Evolutionary conservation across 2,329 filamentous ascomycete genomes (phyloP).

Genomic region (Venturia effusa): DNA sequence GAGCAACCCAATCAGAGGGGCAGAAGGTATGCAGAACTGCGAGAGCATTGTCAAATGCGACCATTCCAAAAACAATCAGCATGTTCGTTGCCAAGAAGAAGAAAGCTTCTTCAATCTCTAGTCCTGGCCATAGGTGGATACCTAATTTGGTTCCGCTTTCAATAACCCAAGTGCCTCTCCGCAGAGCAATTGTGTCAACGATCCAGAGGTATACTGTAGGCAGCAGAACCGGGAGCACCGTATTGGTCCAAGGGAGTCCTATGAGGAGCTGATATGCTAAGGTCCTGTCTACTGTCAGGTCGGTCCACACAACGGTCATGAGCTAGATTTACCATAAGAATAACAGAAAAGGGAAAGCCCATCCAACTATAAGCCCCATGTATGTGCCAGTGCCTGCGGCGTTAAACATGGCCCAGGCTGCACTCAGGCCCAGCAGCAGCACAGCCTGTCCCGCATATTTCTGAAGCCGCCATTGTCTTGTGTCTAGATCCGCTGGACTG

Average conservation of each 20-base stretch:
- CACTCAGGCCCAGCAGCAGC: conserved; percentile 33
- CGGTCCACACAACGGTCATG: not conserved
- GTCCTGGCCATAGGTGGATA: conserved; percentile 48
- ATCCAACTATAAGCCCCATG: conserved; percentile 57
- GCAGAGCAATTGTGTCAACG: conserved; percentile 58
- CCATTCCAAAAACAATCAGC: conserved; percentile 57
- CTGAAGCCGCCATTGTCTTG: conserved; percentile 27
- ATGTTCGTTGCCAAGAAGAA: conserved; percentile 64
- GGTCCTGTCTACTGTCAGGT: conserved; percentile 26
- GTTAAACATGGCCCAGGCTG: conserved; percentile 30
- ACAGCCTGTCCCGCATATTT: conserved; percentile 40
- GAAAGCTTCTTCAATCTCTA: conserved; percentile 64
- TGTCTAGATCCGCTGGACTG: conserved; percentile 16
- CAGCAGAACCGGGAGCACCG: conserved; percentile 46
- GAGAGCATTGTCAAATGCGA: conserved; percentile 58
- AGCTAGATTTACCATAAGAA: conserved; percentile 41
- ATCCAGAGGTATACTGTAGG: conserved; percentile 63
- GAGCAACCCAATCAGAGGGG: conserved; percentile 40
- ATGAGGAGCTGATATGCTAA: conserved; percentile 55
- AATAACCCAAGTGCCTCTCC: conserved; percentile 62
- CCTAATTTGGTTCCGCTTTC: conserved; percentile 56
- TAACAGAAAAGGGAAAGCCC: conserved; percentile 56
- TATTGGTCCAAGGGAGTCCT: conserved; percentile 46
- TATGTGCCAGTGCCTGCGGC: conserved; percentile 47
- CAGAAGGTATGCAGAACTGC: conserved; percentile 56